Evolutionary conservation across 83 land plant species (phyloP).

Genomic region (Thuja plicata): DNA sequence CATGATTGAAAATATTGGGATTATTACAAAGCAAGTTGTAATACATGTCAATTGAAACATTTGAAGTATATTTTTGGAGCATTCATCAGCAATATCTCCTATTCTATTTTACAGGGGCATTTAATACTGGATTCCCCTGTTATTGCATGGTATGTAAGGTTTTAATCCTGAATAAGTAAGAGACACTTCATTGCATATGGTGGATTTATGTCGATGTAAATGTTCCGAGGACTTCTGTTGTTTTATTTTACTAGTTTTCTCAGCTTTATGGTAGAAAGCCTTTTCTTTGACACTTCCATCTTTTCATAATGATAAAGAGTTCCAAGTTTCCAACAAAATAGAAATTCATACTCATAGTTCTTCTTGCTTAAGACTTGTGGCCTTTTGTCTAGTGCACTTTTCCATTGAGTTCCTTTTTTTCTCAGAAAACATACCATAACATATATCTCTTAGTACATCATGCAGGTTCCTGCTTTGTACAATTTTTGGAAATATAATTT

Average conservation of each 20-base stretch:
- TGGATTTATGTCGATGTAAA: not conserved
- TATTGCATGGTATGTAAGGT: not conserved
- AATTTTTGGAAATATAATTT: not conserved
- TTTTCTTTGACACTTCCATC: not conserved
- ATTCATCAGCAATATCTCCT: not conserved
- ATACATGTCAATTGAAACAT: not conserved
- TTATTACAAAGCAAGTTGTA: not conserved
- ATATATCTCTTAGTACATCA: not conserved
- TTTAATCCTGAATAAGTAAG: not conserved
- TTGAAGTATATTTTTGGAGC: not conserved
- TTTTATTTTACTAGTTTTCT: not conserved
- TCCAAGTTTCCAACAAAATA: not conserved
- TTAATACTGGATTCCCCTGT: not conserved
- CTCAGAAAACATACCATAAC: not conserved
- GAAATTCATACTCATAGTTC: not conserved
- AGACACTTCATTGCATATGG: not conserved
- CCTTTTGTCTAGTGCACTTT: not conserved
- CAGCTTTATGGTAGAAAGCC: not conserved
- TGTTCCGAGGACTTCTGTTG: not conserved
- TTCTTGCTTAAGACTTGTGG: not conserved
- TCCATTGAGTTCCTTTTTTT: not conserved
- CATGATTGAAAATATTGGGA: not conserved
- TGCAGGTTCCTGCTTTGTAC: not conserved
- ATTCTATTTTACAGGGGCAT: not conserved
- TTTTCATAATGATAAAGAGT: not conserved